These are phyloP conservation scores for Rhytidhysteron rufulum DNA, from an alignment of 2,329 filamentous ascomycete species.

Conservation along the genomic window DNA sequence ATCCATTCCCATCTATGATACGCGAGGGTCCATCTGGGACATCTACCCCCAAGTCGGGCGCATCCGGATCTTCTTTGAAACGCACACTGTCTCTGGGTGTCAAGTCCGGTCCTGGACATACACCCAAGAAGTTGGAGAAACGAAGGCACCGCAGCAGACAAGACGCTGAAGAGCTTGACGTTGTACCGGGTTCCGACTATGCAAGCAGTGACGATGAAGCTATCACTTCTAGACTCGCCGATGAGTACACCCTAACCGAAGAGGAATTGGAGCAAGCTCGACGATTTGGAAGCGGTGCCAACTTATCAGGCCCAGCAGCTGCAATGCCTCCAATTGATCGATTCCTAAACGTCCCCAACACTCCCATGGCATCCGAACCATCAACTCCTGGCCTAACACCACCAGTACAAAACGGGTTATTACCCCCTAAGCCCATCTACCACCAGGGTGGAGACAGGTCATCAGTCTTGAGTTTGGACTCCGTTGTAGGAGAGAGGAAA, in stretches of 20 bases:
- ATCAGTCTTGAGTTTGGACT: constrained; percentile 48
- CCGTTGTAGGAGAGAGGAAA: constrained; percentile 56
- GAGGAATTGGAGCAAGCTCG: constrained; percentile 1
- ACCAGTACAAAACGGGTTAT: background rate
- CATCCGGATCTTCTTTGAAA: background rate
- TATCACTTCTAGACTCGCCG: background rate
- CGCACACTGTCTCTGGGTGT: constrained; percentile 1
- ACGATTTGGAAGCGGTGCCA: background rate
- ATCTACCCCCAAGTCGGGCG: background rate
- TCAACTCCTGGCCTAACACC: background rate
- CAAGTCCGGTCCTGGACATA: constrained; percentile 2
- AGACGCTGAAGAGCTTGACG: background rate
- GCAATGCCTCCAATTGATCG: background rate
- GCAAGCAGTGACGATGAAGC: background rate
- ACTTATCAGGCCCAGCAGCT: background rate
- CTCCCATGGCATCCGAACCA: background rate
- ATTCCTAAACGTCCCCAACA: background rate
- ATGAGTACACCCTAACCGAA: constrained; percentile 2
- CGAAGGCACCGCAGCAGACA: background rate
- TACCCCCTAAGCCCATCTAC: background rate
- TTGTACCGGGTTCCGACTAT: background rate
- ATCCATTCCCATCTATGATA: background rate
- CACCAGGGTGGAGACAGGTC: background rate
- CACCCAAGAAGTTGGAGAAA: background rate
- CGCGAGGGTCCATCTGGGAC: background rate